These are phyloP conservation scores for Yarrowia osloensis DNA, from an alignment of 805 yeast species.

Conservation along the genomic window DNA sequence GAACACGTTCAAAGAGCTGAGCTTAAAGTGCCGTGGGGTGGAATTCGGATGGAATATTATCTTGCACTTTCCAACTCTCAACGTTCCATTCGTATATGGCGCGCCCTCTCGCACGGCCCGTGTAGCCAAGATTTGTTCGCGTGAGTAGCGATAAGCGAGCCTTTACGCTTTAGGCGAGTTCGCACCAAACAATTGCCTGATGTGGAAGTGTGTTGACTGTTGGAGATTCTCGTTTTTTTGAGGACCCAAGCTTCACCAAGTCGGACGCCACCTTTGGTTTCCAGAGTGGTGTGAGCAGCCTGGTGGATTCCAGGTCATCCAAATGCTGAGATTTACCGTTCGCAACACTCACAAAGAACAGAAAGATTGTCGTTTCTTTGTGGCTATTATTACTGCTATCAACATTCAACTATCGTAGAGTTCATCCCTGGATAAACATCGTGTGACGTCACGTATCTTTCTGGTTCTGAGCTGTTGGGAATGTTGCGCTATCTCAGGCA, in stretches of 20 bases:
- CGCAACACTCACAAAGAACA: no score
- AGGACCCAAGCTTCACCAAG: no score
- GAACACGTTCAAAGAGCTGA: no score
- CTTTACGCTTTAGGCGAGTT: not conserved
- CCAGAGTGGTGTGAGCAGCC: no score
- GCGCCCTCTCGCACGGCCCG: not conserved
- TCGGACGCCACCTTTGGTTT: no score
- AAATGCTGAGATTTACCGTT: no score
- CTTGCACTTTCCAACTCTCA: not conserved
- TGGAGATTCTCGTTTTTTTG: no score
- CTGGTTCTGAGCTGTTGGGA: not conserved
- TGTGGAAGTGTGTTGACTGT: no score
- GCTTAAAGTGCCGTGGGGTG: no score
- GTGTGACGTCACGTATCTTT: not conserved
- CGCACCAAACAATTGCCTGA: not conserved
- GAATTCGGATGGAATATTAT: not conserved
- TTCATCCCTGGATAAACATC: not conserved
- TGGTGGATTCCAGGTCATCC: no score
- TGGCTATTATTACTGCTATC: no score
- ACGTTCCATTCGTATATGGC: not conserved
- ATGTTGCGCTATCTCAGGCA: not conserved
- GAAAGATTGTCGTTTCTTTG: no score
- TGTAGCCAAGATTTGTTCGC: not conserved
- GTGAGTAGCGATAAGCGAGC: not conserved
- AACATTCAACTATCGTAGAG: not conserved